Evolutionary conservation across 768 basidiomycete genomes (phyloP), one percentile per base, ranked within the genome.

Genomic region (Termitomyces sp.): DNA sequence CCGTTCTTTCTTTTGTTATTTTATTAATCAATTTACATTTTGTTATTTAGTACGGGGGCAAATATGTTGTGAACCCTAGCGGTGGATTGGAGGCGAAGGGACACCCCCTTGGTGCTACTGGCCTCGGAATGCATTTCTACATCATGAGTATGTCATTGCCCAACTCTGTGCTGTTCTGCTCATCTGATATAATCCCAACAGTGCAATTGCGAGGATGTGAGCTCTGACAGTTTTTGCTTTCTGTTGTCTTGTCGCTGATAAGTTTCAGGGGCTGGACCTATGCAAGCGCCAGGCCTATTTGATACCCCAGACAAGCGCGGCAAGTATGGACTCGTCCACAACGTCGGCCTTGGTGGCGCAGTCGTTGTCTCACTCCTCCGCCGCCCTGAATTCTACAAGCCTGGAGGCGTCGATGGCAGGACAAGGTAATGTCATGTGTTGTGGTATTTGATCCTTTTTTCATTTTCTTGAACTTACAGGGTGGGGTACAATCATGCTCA

Each of bases 51-150:
- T 91, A 90, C 57, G 91, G 88, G 20, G 91, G 92, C 5, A 90
- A 90, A 70, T 94, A 82, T 50, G 88, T 94, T 18, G 73, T 94
- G 36, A 93, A 94, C 62, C 89, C 92, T 0, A 89, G 86, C 51
- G 92, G 92, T 26, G 92, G 92, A 0, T 78, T 94, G 16, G 89
- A 94, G 66, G 88, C 90, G n/a, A 94, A 92, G 66, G 92, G 92
- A 3, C 90, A 93, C 65, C 91, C 92, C 2, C 78, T 92, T 20
- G 90, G 90, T 39, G 89, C 90, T 1, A 91, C 88, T 18, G 90
- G 90, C 2, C 72, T 92, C 14, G 90, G 87, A 27, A 92, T 92
- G 90, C 90, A 92, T 67, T 91, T 91, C 71, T 92, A 90, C 65
- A 88, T 92, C 60, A 81, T 85, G 64, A 90, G 88, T 88, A 65